phyloP scores from a whole-genome alignment of 352 stramenopile genomes.

The Phytophthora sp. region DNA sequence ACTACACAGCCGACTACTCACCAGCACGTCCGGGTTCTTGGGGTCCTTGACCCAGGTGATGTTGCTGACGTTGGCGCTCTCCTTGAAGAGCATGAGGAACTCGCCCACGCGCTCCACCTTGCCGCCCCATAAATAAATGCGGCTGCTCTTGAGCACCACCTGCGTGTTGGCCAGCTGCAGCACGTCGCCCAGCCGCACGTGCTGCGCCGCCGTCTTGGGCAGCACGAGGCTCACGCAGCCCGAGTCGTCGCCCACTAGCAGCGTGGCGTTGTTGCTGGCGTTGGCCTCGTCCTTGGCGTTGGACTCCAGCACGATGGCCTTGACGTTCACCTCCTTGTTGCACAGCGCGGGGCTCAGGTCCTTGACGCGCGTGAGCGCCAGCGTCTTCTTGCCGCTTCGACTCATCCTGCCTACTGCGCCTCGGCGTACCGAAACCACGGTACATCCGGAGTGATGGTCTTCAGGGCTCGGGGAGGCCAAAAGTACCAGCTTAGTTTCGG shows the following conservation, averaged over 20 bases:
- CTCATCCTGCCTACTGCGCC: too few relatives aligned
- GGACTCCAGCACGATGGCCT: constrained; percentile 83
- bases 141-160: constrained; percentile 79
- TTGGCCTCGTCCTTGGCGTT: constrained; percentile 85
- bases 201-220: constrained; percentile 65
- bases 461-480: too few relatives aligned
- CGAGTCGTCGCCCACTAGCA: constrained; percentile 85
- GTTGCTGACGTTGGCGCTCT: constrained; percentile 82
- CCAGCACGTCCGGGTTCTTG: constrained; percentile 67
- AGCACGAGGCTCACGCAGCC: constrained; percentile 84
- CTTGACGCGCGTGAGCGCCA: constrained; percentile 68
- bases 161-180: constrained; percentile 71
- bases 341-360: constrained; percentile 65
- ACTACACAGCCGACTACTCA: constrained; percentile 28
- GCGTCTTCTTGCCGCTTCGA: constrained; percentile 49
- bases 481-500: too few relatives aligned
- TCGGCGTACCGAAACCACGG: too few relatives aligned
- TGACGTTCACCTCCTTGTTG: constrained; percentile 74
- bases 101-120: constrained; percentile 87
- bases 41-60: constrained; percentile 86
- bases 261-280: constrained; percentile 76
- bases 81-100: constrained; percentile 89
- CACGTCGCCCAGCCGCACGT: constrained; percentile 79
- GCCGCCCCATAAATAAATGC: constrained; percentile 81
- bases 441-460: too few relatives aligned